Percentiles rank a stretch among this genome's conserved stretches.
phyloP scores from a whole-genome alignment of 192 early-diverging fungal species.

The Pilaira anomala region DNA sequence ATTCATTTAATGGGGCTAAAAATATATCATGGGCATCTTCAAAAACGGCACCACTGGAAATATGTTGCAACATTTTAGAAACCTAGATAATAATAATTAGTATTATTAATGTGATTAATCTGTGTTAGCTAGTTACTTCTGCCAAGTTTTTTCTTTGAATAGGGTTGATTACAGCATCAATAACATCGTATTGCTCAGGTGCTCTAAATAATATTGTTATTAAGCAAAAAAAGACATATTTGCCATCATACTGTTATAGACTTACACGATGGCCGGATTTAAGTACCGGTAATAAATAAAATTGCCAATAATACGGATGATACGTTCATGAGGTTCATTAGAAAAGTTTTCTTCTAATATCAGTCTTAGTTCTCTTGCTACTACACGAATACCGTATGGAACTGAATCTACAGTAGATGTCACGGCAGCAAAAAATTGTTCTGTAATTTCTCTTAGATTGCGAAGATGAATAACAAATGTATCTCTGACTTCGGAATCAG shows the following conservation, averaged over 20 bases:
- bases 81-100: conserved; percentile 9
- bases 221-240: not conserved
- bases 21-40: conserved; percentile 9
- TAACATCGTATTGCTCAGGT: conserved; percentile 95
- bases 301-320: conserved; percentile 89
- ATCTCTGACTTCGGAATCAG: conserved; percentile 78
- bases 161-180: conserved; percentile 79
- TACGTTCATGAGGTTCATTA: conserved; percentile 71
- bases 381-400: conserved; percentile 96
- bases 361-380: conserved; percentile 86
- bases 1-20: conserved; percentile 9
- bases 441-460: conserved; percentile 76
- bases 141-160: conserved; percentile 96
- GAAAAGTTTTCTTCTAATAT: conserved; percentile 81
- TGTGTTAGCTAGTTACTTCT: conserved; percentile 44
- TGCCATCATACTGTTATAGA: not conserved
- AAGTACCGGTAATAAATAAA: conserved; percentile 98
- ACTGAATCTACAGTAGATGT: conserved; percentile 73
- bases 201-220: conserved; percentile 53
- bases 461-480: conserved; percentile 69
- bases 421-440: conserved; percentile 82
- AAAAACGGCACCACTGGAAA: conserved; percentile 74
- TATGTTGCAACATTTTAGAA: conserved; percentile 93
- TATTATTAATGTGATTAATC: not conserved
- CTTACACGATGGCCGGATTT: conserved; percentile 87